phyloP scores from a whole-genome alignment of 352 stramenopile species.

The Pythium brachiatum region DNA sequence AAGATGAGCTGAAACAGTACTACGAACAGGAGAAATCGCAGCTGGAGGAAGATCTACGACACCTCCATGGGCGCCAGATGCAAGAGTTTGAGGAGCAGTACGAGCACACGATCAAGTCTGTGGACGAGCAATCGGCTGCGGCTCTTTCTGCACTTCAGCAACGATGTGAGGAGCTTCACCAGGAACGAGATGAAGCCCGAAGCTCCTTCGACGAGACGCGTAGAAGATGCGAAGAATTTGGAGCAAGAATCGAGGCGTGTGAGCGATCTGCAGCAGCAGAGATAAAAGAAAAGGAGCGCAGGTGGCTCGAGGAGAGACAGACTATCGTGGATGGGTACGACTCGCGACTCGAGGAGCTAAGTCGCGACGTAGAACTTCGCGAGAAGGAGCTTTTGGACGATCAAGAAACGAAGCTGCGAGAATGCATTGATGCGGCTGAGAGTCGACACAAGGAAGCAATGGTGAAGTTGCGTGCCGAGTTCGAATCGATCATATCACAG shows the following conservation, averaged over 20 bases:
- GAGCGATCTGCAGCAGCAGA: not conserved
- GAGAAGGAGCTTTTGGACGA: not conserved
- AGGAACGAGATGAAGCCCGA: slow-evolving; percentile 23
- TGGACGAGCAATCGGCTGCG: slow-evolving; percentile 24
- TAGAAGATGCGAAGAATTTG: slow-evolving; percentile 15
- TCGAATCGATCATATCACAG: not conserved
- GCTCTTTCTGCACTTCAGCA: slow-evolving; percentile 19
- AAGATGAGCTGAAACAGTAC: slow-evolving; percentile 47
- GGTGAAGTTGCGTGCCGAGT: not conserved
- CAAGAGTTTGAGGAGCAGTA: slow-evolving; percentile 34
- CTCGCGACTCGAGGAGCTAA: not conserved
- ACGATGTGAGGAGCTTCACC: slow-evolving; percentile 20
- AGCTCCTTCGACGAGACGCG: slow-evolving; percentile 7
- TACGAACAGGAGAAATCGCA: slow-evolving; percentile 60
- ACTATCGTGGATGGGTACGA: slow-evolving; percentile 2
- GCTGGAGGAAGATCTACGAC: slow-evolving; percentile 44
- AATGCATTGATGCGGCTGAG: not conserved
- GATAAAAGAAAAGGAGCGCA: not conserved
- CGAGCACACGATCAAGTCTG: slow-evolving; percentile 15
- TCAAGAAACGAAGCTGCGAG: not conserved
- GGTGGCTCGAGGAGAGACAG: slow-evolving; percentile 13
- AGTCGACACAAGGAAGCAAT: not conserved
- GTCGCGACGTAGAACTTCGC: not conserved
- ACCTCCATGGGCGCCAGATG: slow-evolving; percentile 28
- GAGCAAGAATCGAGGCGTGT: slow-evolving; percentile 2